A percentile compares a stretch with the other conserved stretches of the same genome.
Evolutionary conservation across 2,329 filamentous ascomycete genomes (phyloP).

Genomic region (Chaetothyriales sp.): DNA sequence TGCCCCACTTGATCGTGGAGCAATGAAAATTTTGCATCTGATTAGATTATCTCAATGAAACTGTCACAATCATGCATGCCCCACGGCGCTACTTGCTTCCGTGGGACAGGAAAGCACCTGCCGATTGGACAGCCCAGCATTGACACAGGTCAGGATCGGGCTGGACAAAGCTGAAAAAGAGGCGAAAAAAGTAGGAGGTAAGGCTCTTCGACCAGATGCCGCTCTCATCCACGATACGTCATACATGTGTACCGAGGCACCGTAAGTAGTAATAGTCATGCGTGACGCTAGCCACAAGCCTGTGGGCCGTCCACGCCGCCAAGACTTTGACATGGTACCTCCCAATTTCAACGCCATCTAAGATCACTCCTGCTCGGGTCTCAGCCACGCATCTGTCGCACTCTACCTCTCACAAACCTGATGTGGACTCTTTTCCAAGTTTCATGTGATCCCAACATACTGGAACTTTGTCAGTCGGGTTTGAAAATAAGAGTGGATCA

Average conservation of each 20-base stretch:
- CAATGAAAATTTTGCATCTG: slow-evolving; percentile 11
- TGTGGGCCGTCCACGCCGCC: not conserved
- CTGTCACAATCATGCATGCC: not conserved
- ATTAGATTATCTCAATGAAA: slow-evolving; percentile 11
- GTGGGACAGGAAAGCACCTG: not conserved
- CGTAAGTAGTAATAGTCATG: not conserved
- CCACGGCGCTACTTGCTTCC: too few relatives aligned
- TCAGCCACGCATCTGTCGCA: not conserved
- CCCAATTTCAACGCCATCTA: not conserved
- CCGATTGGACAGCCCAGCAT: not conserved
- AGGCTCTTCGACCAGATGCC: not conserved
- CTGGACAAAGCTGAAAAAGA: not conserved
- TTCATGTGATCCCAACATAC: slow-evolving; percentile 45
- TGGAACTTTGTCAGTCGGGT: slow-evolving; percentile 17
- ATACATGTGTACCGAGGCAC: too few relatives aligned
- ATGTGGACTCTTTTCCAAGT: slow-evolving; percentile 25
- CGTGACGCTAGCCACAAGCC: not conserved
- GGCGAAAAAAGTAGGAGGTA: not conserved
- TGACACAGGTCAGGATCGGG: not conserved
- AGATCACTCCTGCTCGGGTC: not conserved
- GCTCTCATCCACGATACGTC: not conserved
- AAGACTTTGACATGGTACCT: not conserved
- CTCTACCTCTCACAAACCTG: not conserved
- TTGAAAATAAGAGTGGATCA: slow-evolving; percentile 2
- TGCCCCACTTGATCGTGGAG: not conserved